A percentile compares a stretch with the other conserved stretches of the same genome.
Evolutionary conservation across 2,329 filamentous ascomycete species (phyloP).

Genomic region (Alternaria hordeiaustralica): DNA sequence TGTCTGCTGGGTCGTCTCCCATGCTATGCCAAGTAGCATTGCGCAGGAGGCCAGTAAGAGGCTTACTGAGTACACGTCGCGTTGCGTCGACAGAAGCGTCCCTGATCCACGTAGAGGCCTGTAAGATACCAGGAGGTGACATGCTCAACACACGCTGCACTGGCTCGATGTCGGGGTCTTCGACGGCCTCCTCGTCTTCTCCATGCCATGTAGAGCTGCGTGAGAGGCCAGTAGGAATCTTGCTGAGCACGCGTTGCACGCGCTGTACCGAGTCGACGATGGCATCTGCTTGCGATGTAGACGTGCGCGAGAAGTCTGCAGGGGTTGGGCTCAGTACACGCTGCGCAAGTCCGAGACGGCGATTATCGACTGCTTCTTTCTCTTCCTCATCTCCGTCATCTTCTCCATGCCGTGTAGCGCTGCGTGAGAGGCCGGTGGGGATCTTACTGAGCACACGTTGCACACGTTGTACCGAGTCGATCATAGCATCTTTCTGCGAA

Average conservation of each 20-base stretch:
- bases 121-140: neutral
- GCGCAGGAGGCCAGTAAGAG: neutral
- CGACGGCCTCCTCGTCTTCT: neutral
- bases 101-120: neutral
- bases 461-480: neutral
- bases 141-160: neutral
- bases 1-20: neutral
- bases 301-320: neutral
- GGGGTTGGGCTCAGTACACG: neutral
- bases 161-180: neutral
- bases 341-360: neutral
- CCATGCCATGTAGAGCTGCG: neutral
- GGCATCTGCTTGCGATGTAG: neutral
- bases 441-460: neutral
- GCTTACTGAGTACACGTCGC: neutral
- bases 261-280: neutral
- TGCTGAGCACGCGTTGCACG: neutral
- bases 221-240: neutral
- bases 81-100: neutral
- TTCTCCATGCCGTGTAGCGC: neutral
- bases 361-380: neutral
- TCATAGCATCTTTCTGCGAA: neutral
- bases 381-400: neutral
- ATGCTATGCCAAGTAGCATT: neutral
- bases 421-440: neutral